Conservation (phyloP, 208 protist species). For the Naegleria lovaniensis region DNA sequence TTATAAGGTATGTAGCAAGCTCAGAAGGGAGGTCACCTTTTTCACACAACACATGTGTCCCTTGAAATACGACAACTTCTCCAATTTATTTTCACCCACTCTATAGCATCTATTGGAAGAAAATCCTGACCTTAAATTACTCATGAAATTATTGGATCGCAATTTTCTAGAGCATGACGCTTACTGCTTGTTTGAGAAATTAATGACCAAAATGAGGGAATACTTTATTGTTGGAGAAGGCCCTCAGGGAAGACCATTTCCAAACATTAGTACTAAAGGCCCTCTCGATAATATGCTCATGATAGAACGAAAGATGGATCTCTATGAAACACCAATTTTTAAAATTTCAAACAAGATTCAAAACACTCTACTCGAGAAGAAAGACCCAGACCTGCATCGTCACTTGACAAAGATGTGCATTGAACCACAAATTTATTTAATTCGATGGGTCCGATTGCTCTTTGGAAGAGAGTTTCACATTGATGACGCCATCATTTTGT, state of each 20-base stretch:
- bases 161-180: conserved; percentile 16
- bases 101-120: not conserved
- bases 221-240: not conserved
- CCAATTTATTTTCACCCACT: no score
- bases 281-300: not conserved
- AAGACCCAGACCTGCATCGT: not conserved
- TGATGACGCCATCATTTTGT: conserved; percentile 27
- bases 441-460: conserved; percentile 29
- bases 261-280: not conserved
- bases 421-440: conserved; percentile 30
- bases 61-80: no score
- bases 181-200: not conserved
- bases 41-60: no score
- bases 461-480: conserved; percentile 34
- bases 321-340: not conserved
- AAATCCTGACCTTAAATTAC: not conserved
- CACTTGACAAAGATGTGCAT: not conserved
- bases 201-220: conserved; percentile 21
- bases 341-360: conserved; percentile 26
- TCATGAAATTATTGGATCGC: not conserved
- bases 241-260: not conserved
- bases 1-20: no score
- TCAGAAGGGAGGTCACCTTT: no score
- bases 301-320: not conserved
- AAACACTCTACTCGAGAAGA: not conserved